phyloP scores from a whole-genome alignment of 108 stramenopile genomes.

The Cyclotella distinguenda region DNA sequence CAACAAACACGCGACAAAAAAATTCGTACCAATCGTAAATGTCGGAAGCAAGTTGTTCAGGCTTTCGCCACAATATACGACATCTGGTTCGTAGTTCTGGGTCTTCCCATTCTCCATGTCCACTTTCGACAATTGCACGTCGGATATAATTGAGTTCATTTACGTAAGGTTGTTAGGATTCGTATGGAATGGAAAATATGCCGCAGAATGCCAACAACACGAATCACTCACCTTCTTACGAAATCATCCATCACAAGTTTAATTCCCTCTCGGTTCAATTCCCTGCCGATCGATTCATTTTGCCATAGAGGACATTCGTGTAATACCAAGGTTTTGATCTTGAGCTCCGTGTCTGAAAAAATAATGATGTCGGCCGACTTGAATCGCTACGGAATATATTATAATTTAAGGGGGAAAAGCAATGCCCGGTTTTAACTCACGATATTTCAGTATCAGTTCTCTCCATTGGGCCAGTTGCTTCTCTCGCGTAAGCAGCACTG shows the following conservation, averaged over 20 bases:
- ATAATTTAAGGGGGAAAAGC: neutral
- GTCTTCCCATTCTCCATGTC: constrained; percentile 88
- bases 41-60: constrained; percentile 84
- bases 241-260: constrained; percentile 66
- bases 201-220: too few species aligned
- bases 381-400: neutral
- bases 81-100: constrained; percentile 54
- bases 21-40: constrained; percentile 65
- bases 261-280: constrained; percentile 54
- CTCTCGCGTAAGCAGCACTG: constrained; percentile 67
- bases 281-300: constrained; percentile 64
- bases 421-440: constrained; percentile 13
- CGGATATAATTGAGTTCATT: neutral
- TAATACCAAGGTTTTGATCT: constrained; percentile 76
- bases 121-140: constrained; percentile 22
- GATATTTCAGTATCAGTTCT: constrained; percentile 80
- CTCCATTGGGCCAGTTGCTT: constrained; percentile 87
- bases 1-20: neutral
- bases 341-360: constrained; percentile 53
- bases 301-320: constrained; percentile 90
- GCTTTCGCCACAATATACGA: constrained; percentile 83
- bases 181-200: too few species aligned
- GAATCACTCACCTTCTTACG: constrained; percentile 30
- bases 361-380: neutral
- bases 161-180: too few species aligned